Evolutionary conservation across 257 asterid genomes (phyloP), one percentile per base, ranked within the genome.

Genomic region (Lithospermum erythrorhizon): DNA sequence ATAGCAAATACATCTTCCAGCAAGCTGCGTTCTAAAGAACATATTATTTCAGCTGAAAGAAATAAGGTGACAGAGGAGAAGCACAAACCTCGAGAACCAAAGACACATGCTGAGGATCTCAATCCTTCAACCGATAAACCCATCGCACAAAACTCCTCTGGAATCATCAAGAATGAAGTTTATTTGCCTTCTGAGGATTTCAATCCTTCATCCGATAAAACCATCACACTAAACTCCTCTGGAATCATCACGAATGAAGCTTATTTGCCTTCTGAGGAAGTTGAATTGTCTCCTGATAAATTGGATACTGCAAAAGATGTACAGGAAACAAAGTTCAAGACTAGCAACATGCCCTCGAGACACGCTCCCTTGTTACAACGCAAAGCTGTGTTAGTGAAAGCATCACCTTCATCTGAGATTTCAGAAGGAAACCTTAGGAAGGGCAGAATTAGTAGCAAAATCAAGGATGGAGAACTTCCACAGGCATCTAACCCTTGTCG

Each of bases 11-110:
- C 76, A 73, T 70, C 68, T 45, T 55, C 76, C 20, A 61, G 35
- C 54, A 67, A 78, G 75, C 69, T 66, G 70, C 70, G 49, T 68
- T 57, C 68, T 65, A 72, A 61, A 53, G 61, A 27, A 75, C 62
- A 65, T 18, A 16, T 55, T 24, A 71, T 70, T 69, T 65, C 74
- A 14, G 80, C 60, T 51, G 78, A 76, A 71, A 60, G 58, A 53
- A 80, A 65, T 75, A 75, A 73, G 73, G 64, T 67, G 60, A 41
- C 55, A 29, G 21, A 21, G 41, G 65, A 15, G 54, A 45, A 52
- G 32, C 27, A 19, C 63, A 59, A 0, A n/a, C 23, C 57, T 21
- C 13, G 13, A n/a, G 57, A 19, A n/a, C 20, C 57, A 20, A n/a
- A 8, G 23, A 53, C 21, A 19, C 21, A 53, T 20, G 18, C 49